Evolutionary conservation across 2,329 filamentous ascomycete species (phyloP).

Genomic region (Neofusicoccum cordaticola): DNA sequence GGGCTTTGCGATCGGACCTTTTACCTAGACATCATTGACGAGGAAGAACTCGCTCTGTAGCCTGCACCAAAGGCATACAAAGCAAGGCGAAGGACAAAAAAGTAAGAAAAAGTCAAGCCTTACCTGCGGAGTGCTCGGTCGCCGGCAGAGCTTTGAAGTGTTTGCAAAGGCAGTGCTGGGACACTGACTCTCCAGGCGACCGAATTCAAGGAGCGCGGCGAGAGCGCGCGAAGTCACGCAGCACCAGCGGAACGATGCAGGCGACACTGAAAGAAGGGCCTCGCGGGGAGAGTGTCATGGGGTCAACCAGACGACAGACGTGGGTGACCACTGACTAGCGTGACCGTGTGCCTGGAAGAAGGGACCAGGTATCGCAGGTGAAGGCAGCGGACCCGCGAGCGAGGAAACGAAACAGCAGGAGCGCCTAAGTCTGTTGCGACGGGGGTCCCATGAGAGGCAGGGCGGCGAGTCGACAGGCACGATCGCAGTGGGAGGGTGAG

Average conservation of each 20-base stretch:
- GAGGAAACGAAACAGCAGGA: neutral
- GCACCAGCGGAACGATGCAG: neutral
- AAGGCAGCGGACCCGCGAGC: neutral
- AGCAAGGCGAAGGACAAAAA: neutral
- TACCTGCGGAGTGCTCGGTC: neutral
- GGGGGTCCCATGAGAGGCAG: neutral
- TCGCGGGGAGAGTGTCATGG: neutral
- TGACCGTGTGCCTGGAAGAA: neutral
- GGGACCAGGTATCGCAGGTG: neutral
- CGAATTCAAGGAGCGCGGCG: neutral
- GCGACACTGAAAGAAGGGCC: neutral
- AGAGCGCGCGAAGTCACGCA: neutral
- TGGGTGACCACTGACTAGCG: slow-evolving; percentile 6
- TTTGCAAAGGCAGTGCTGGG: neutral
- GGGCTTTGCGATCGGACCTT: slow-evolving; percentile 14
- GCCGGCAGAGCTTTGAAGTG: slow-evolving; percentile 8
- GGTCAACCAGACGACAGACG: neutral
- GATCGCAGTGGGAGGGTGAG: neutral
- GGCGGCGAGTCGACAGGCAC: neutral
- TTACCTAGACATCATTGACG: slow-evolving; percentile 16
- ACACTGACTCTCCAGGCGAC: slow-evolving; percentile 7
- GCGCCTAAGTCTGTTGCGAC: neutral
- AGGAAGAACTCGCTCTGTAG: neutral
- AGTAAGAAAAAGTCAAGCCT: neutral
- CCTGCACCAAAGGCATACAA: neutral